Percentiles rank a stretch among this genome's conserved stretches.
phyloP scores from a whole-genome alignment of 108 stramenopile species.

The Skeletonema grethae region DNA sequence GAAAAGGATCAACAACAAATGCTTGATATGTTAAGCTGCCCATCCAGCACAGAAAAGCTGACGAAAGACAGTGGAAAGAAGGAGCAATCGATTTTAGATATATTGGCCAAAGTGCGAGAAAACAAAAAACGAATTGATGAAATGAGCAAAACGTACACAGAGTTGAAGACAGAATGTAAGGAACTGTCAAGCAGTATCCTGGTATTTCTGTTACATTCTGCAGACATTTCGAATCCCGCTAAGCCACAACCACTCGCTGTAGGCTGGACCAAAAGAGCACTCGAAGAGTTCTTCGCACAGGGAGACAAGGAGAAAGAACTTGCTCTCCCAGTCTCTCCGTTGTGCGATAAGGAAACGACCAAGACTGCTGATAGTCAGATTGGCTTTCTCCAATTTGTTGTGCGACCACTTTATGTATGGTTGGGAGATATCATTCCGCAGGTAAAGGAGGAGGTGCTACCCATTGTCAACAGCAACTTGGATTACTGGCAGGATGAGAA shows the following conservation, averaged over 20 bases:
- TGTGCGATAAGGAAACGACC: conserved; percentile 63
- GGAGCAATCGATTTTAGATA: not conserved
- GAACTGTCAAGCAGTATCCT: conserved; percentile 30
- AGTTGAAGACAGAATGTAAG: not conserved
- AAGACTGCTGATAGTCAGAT: conserved; percentile 71
- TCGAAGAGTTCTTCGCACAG: conserved; percentile 76
- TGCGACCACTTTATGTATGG: conserved; percentile 64
- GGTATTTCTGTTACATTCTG: conserved; percentile 61
- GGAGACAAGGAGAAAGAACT: conserved; percentile 70
- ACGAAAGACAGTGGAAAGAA: not conserved
- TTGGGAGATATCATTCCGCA: conserved; percentile 55
- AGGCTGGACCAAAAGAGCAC: conserved; percentile 71
- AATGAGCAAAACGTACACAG: not conserved
- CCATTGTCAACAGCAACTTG: conserved; percentile 47
- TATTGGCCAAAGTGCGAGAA: conserved; percentile 4
- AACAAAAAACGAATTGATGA: not conserved
- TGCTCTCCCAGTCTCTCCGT: conserved; percentile 72
- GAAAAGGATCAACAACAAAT: conserved; percentile 6
- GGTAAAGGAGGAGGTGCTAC: conserved; percentile 45
- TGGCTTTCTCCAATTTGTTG: conserved; percentile 85
- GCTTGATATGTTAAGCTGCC: conserved; percentile 3
- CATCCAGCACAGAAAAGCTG: not conserved
- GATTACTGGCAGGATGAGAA: conserved; percentile 49
- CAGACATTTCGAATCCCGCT: conserved; percentile 81
- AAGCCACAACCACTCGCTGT: conserved; percentile 50